A percentile compares a stretch with the other conserved stretches of the same genome.
phyloP scores from a whole-genome alignment of 306 rosid species.

The Aeschynomene evenia region DNA sequence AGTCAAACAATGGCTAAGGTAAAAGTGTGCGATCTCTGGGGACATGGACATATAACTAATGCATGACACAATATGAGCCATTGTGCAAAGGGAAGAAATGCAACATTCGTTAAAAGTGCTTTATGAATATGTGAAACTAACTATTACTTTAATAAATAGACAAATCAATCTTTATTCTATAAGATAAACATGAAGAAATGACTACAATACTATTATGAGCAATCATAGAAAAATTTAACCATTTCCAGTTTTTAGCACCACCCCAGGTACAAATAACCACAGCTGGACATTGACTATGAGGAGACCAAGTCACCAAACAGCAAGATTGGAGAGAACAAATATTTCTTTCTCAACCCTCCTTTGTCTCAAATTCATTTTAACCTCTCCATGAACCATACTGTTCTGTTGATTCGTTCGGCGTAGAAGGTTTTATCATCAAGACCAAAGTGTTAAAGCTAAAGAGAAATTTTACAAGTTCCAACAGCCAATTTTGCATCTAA shows the following conservation, averaged over 20 bases:
- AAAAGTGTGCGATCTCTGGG: background rate
- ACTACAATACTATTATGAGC: background rate
- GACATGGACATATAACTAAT: background rate
- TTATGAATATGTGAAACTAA: background rate
- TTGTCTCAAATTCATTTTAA: background rate
- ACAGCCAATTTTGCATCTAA: too few relatives aligned
- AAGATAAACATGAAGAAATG: background rate
- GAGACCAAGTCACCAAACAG: background rate
- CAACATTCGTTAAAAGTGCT: background rate
- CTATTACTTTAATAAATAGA: background rate
- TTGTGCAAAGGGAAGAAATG: background rate
- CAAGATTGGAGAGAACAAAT: background rate
- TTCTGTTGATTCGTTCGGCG: background rate
- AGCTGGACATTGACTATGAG: background rate
- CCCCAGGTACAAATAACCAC: background rate
- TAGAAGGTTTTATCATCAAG: background rate
- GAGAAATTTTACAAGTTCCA: background rate
- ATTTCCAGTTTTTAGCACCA: background rate
- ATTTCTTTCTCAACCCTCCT: background rate
- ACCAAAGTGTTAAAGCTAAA: background rate
- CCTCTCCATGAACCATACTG: background rate
- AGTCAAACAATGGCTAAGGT: background rate
- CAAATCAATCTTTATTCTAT: background rate
- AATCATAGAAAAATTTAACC: background rate
- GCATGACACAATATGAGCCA: background rate